Base-by-base conservation (phyloP, 1,139 yeast genomes). In the Blastobotrys ciferrii region DNA sequence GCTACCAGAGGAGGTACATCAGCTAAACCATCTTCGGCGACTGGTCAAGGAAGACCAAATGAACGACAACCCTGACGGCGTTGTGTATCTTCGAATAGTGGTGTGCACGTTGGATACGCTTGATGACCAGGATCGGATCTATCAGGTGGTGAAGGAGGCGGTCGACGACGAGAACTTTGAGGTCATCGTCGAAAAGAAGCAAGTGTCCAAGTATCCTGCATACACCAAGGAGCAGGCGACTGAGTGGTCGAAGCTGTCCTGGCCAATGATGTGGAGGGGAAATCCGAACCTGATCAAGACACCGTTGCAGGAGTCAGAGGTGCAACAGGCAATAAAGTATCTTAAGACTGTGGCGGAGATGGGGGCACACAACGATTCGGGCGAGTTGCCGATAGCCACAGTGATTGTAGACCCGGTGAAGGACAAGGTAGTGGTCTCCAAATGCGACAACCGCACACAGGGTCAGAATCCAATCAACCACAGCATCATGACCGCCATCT, bases 261-360 rank as follows among this genome's bases (percentile, higher is more conserved):
- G 98, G 98, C 98, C 98, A 0, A 69, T 87, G 51, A 74, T 88
- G 31, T 92, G 98, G 98, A 82, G 89, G 57, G 98, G 98, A 0
- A 87, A 91, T 60, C 95, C 96, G 0, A 76, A 84, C 54, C 84
- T 86, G 46, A 92, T 87, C 60, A 80, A 80, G 41, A 70, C 88
- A 19, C 78, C 78, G 42, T 74, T 80, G 44, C 68, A 77, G 28
- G 60, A 64, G 13, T 68, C 82, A 46, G 78, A 85, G 54, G 70
- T 80, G 43, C 66, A 59, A 0, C 63, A 63, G 28, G 81, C 79
- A 42, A 62, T 61, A 36, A 47, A 56, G 4, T 70, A 78, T 60
- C 67, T 84, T n/a, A 49, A 55, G 3, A 47, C 55, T 19, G 60
- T 77, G 3, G 54, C 66, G 0, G 56, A 63, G 4, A 47, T 60